These are phyloP conservation scores for Spongiforma sp. DNA, from an alignment of 1,284 basidiomycete species.

Conservation along the genomic window DNA sequence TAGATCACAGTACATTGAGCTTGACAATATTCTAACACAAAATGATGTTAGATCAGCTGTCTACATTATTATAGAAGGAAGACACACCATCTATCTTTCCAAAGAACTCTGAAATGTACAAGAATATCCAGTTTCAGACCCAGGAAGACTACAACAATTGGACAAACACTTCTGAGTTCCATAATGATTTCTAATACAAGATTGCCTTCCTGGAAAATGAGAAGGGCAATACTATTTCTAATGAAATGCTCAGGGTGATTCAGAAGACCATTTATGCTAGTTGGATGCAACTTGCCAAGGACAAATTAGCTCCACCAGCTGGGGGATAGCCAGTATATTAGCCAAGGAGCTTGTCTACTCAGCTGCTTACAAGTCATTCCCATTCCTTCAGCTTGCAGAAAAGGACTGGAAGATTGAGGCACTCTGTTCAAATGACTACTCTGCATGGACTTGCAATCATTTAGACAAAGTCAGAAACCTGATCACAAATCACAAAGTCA, in stretches of 20 bases:
- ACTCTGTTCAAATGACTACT: not conserved
- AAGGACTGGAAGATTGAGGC: not conserved
- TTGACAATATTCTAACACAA: too few relatives aligned
- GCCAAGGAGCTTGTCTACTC: not conserved
- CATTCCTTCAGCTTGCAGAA: not conserved
- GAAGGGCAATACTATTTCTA: not conserved
- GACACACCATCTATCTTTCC: not conserved
- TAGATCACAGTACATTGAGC: too few relatives aligned
- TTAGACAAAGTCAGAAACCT: not conserved
- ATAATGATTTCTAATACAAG: not conserved
- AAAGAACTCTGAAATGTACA: not conserved
- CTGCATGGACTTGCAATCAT: not conserved
- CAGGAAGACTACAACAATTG: not conserved
- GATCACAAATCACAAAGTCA: not conserved
- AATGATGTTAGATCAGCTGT: not conserved
- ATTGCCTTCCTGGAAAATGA: slow-evolving; percentile 10
- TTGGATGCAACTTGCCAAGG: slow-evolving; percentile 6
- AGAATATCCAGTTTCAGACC: slow-evolving; percentile 3
- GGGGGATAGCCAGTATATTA: slow-evolving; percentile 5
- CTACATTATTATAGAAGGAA: not conserved
- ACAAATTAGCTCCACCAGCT: slow-evolving; percentile 6
- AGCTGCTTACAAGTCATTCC: not conserved
- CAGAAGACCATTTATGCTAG: not conserved
- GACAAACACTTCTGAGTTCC: slow-evolving; percentile 2
- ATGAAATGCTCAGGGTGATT: slow-evolving; percentile 4